phyloP scores from a whole-genome alignment of 768 basidiomycete genomes.

The Inosperma sp. region DNA sequence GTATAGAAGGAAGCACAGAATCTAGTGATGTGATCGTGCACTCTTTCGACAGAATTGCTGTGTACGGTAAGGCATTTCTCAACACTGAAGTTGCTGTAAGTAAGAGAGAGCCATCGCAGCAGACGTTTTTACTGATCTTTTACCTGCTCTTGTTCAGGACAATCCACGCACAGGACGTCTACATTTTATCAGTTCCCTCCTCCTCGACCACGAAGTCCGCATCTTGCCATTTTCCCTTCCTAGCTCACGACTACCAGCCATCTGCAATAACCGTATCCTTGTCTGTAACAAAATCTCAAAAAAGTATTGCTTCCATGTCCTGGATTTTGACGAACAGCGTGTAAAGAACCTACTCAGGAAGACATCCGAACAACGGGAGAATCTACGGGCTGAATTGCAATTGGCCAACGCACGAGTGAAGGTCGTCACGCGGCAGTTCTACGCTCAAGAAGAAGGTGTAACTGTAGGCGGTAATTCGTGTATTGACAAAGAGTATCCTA shows the following conservation, averaged over 20 bases:
- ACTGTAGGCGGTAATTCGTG: too few species aligned
- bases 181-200: constrained; percentile 12
- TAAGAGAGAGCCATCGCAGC: background rate
- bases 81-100: constrained; percentile 7
- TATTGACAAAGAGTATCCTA: too few species aligned
- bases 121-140: background rate
- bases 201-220: constrained; percentile 8
- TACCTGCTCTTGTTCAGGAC: constrained; percentile 2
- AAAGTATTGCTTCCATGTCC: constrained; percentile 8
- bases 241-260: constrained; percentile 8
- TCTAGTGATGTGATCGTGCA: constrained; percentile 12
- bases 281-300: constrained; percentile 3
- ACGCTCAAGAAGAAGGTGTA: constrained; percentile 29
- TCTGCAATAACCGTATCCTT: constrained; percentile 12
- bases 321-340: too few species aligned
- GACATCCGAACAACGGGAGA: constrained; percentile 8
- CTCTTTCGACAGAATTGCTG: constrained; percentile 17
- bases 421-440: constrained; percentile 15
- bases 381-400: constrained; percentile 6
- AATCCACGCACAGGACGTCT: constrained; percentile 9
- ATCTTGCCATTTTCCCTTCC: constrained; percentile 12
- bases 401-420: constrained; percentile 6
- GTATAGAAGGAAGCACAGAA: constrained; percentile 8
- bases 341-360: constrained; percentile 11
- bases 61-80: constrained; percentile 12